Evolutionary conservation across 257 asterid species (phyloP).

Genomic region (Forsythia viridissima): DNA sequence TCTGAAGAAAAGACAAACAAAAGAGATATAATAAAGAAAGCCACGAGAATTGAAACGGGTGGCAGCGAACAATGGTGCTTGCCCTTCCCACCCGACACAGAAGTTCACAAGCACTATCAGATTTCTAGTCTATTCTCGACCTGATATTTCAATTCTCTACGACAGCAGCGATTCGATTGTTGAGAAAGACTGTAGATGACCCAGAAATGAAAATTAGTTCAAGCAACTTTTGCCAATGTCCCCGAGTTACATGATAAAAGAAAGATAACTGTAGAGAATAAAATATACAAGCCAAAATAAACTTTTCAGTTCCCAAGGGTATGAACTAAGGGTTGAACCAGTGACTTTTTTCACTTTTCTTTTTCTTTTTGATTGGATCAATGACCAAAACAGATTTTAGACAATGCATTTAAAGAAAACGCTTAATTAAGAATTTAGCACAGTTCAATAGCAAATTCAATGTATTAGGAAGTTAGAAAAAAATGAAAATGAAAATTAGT

Average conservation of each 20-base stretch:
- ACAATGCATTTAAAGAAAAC: not conserved
- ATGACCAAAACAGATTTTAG: not conserved
- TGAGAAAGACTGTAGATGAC: not conserved
- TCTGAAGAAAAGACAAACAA: not conserved
- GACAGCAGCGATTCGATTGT: not conserved
- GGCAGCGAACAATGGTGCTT: too few species aligned
- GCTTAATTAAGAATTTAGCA: not conserved
- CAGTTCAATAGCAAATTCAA: not conserved
- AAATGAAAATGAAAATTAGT: not conserved
- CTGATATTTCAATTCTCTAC: not conserved
- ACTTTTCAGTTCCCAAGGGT: not conserved
- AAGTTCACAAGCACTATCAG: not conserved
- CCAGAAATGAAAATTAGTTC: not conserved
- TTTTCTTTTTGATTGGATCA: not conserved
- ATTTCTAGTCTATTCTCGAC: conserved; percentile 7
- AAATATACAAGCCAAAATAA: not conserved
- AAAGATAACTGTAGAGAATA: not conserved
- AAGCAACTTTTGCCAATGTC: not conserved
- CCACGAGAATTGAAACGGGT: not conserved
- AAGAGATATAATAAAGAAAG: not conserved
- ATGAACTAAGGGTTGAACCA: not conserved
- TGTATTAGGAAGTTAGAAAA: not conserved
- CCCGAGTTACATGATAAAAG: not conserved
- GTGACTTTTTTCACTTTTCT: not conserved
- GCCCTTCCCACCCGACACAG: too few species aligned